A percentile compares a stretch with the other conserved stretches of the same genome.
Evolutionary conservation across 139 green algal genomes (phyloP).

Genomic region (Picochlorum sp.): DNA sequence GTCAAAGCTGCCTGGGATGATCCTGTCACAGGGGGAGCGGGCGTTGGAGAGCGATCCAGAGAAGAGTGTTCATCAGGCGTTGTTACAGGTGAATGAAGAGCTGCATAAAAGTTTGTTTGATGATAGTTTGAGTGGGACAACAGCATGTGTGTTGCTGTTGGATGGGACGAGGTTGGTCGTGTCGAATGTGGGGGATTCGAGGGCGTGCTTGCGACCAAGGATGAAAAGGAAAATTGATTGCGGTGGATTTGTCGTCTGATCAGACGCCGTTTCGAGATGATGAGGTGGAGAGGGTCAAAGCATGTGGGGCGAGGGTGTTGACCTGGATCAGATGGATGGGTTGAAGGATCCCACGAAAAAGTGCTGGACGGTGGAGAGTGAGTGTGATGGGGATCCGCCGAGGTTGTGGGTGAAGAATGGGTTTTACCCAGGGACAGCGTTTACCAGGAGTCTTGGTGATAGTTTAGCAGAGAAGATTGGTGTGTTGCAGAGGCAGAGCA

Average conservation of each 20-base stretch:
- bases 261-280: constrained; percentile 84
- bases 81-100: constrained; percentile 67
- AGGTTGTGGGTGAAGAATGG: constrained; percentile 77
- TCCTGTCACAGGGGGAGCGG: constrained; percentile 23
- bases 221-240: constrained; percentile 26
- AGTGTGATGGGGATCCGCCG: constrained; percentile 86
- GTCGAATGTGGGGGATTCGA: constrained; percentile 88
- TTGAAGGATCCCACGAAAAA: constrained; percentile 49
- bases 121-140: constrained; percentile 77
- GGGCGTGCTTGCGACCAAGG: constrained; percentile 59
- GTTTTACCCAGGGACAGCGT: constrained; percentile 89
- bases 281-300: constrained; percentile 78
- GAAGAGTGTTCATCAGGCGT: constrained; percentile 42
- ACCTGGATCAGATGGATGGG: constrained; percentile 90
- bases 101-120: constrained; percentile 55
- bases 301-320: constrained; percentile 72
- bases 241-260: constrained; percentile 54
- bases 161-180: constrained; percentile 55
- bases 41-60: constrained; percentile 23
- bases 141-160: constrained; percentile 67
- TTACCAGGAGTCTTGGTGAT: constrained; percentile 91
- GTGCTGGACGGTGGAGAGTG: constrained; percentile 65
- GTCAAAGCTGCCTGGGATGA: constrained; percentile 53
- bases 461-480: constrained; percentile 77
- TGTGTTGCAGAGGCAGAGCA: constrained; percentile 80